Conservation (phyloP, 2,329 filamentous ascomycete species). For the Pseudonectria foliicola region DNA sequence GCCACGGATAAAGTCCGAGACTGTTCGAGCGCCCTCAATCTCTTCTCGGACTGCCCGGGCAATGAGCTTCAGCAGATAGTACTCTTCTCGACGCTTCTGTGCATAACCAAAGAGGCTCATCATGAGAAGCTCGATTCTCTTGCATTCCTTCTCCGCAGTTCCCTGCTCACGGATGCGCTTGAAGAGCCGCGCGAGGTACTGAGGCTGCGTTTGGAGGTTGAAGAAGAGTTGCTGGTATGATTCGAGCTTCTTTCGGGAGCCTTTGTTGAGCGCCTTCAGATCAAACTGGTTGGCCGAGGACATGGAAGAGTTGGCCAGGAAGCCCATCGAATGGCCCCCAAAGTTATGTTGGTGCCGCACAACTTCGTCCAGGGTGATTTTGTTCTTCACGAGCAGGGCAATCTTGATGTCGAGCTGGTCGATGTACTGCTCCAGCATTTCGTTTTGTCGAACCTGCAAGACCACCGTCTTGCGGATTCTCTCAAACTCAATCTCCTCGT, state of each 20-base stretch:
- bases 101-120: constrained; percentile 97
- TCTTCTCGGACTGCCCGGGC: constrained; percentile 78
- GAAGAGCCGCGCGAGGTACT: constrained; percentile 88
- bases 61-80: constrained; percentile 88
- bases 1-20: constrained; percentile 82
- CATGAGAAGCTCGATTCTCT: constrained; percentile 84
- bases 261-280: constrained; percentile 94
- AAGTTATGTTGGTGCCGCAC: constrained; percentile 96
- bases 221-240: constrained; percentile 98
- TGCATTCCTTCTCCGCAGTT: constrained; percentile 84
- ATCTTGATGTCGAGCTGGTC: constrained; percentile 99
- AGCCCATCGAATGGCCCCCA: constrained; percentile 76
- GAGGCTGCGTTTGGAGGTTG: constrained; percentile 89
- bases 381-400: constrained; percentile 96
- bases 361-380: constrained; percentile 96
- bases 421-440: constrained; percentile 95
- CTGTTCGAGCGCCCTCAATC: constrained; percentile 60
- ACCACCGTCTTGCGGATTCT: constrained; percentile 91
- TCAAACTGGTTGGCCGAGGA: constrained; percentile 89
- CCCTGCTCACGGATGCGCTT: constrained; percentile 74
- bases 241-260: constrained; percentile 88
- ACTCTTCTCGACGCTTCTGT: constrained; percentile 93
- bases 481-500: constrained; percentile 97
- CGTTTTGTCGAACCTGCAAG: constrained; percentile 93
- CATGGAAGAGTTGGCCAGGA: constrained; percentile 84